phyloP scores from a whole-genome alignment of 805 yeast genomes.

The Lipomyces orientalis region DNA sequence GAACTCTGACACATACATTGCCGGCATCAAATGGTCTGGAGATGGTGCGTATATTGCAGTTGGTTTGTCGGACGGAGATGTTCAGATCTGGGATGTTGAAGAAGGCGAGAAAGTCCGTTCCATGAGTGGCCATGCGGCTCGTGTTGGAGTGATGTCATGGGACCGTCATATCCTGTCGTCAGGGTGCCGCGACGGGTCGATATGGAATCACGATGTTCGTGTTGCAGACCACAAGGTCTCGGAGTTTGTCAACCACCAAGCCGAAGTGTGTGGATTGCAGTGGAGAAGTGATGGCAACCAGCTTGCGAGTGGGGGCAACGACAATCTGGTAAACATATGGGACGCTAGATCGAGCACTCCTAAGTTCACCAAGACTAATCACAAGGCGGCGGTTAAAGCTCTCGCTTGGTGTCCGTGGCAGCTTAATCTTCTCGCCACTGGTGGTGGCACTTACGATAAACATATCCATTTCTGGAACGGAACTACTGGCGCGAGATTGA shows the following conservation, averaged over 20 bases:
- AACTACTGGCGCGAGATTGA: constrained; percentile 82
- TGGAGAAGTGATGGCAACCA: constrained; percentile 85
- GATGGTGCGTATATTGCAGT: constrained; percentile 86
- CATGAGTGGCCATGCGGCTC: constrained; percentile 72
- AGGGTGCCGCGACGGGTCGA: constrained; percentile 86
- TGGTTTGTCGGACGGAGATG: constrained; percentile 79
- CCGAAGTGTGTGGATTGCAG: constrained; percentile 90
- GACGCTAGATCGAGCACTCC: constrained; percentile 77
- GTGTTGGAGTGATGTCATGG: constrained; percentile 89
- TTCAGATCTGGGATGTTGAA: constrained; percentile 94
- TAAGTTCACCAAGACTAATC: constrained; percentile 74
- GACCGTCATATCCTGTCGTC: constrained; percentile 75
- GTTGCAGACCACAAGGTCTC: constrained; percentile 74
- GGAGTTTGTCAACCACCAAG: constrained; percentile 69
- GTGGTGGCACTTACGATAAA: constrained; percentile 93
- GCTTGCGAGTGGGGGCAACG: constrained; percentile 92
- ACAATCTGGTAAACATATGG: constrained; percentile 91
- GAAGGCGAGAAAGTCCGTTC: constrained; percentile 70
- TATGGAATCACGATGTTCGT: constrained; percentile 89
- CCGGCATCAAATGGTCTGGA: constrained; percentile 87
- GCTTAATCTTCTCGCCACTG: constrained; percentile 82
- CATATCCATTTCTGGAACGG: constrained; percentile 95
- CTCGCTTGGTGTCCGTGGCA: constrained; percentile 94
- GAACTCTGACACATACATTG: constrained; percentile 54
- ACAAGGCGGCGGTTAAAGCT: constrained; percentile 95